Evolutionary conservation across 2,329 filamentous ascomycete genomes (phyloP).

Genomic region (Colletotrichum sansevieriae): DNA sequence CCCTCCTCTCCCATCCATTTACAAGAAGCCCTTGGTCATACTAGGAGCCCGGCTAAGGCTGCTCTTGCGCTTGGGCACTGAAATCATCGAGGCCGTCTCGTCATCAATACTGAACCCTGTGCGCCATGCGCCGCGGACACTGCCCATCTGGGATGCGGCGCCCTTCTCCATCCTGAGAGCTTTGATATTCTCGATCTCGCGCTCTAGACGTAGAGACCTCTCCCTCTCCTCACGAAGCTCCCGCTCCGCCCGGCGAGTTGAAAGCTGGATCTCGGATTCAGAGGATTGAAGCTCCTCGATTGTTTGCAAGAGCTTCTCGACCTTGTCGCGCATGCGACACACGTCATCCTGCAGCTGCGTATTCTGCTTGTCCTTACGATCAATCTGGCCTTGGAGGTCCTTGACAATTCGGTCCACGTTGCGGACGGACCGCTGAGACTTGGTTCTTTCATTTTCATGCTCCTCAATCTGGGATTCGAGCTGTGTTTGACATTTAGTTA

Average conservation of each 20-base stretch:
- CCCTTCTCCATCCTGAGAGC: slow-evolving; percentile 77
- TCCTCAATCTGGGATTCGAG: slow-evolving; percentile 89
- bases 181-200: slow-evolving; percentile 89
- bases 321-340: slow-evolving; percentile 87
- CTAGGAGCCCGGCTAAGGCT: slow-evolving; percentile 74
- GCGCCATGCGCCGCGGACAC: slow-evolving; percentile 49
- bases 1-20: slow-evolving; percentile 38
- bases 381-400: slow-evolving; percentile 91
- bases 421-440: slow-evolving; percentile 87
- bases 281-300: slow-evolving; percentile 95
- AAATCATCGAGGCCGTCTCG: slow-evolving; percentile 58
- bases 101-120: slow-evolving; percentile 54
- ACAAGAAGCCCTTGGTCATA: slow-evolving; percentile 84
- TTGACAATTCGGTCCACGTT: slow-evolving; percentile 95
- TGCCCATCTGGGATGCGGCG: slow-evolving; percentile 47
- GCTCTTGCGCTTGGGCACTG: slow-evolving; percentile 75
- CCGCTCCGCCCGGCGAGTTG: slow-evolving; percentile 86
- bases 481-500: slow-evolving; percentile 60
- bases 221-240: slow-evolving; percentile 92
- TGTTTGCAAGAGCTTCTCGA: slow-evolving; percentile 87
- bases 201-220: slow-evolving; percentile 83
- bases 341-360: slow-evolving; percentile 86
- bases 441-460: slow-evolving; percentile 82
- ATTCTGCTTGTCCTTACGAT: slow-evolving; percentile 92
- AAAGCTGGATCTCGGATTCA: slow-evolving; percentile 85